phyloP scores from a whole-genome alignment of 2,329 filamentous ascomycete genomes.

The Sporothrix protearum region DNA sequence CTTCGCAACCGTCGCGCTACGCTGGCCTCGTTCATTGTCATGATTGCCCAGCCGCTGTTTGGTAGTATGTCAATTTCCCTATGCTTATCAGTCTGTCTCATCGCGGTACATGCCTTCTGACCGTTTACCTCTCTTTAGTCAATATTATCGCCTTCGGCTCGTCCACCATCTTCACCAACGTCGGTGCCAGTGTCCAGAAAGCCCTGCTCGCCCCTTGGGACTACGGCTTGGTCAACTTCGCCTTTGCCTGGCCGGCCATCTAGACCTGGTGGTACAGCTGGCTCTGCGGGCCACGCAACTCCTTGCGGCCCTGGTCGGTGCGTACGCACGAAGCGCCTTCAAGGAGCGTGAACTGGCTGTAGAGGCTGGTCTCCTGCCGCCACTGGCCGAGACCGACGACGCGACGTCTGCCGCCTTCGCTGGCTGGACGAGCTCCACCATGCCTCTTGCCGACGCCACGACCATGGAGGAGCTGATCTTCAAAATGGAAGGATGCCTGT shows the following conservation, averaged over 20 bases:
- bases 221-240: constrained; percentile 57
- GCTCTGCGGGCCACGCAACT: too few species aligned
- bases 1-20: constrained; percentile 68
- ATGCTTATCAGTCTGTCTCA: neutral
- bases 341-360: too few species aligned
- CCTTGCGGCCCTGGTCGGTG: too few species aligned
- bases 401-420: too few species aligned
- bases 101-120: constrained; percentile 30
- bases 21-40: constrained; percentile 71
- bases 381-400: too few species aligned
- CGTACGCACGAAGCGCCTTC: too few species aligned
- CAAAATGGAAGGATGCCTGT: too few species aligned
- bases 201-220: constrained; percentile 63
- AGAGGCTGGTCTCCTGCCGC: too few species aligned
- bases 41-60: constrained; percentile 73
- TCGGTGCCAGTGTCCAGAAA: constrained; percentile 52
- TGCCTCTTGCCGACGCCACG: too few species aligned
- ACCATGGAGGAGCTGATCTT: too few species aligned
- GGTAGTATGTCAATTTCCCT: constrained; percentile 32
- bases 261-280: constrained; percentile 42
- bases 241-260: constrained; percentile 61
- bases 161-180: constrained; percentile 57
- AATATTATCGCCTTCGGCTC: constrained; percentile 77
- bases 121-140: constrained; percentile 40
- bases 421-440: too few species aligned